Conservation (phyloP, 2,329 filamentous ascomycete species). For the Tolypocladium tropicale region DNA sequence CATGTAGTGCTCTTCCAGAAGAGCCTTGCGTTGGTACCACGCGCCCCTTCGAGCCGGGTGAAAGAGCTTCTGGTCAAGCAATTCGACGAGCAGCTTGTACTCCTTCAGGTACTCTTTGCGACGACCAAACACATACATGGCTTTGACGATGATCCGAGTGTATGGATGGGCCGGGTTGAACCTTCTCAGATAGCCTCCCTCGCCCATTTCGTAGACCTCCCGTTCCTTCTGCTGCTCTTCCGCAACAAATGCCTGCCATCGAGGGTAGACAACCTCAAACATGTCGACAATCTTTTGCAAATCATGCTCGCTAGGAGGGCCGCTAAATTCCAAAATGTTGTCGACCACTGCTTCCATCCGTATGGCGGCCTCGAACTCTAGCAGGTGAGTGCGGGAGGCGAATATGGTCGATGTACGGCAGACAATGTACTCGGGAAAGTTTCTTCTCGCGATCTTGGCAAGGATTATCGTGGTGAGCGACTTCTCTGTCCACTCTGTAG, state of each 20-base stretch:
- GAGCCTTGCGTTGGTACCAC: slow-evolving; percentile 93
- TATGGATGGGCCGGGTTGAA: slow-evolving; percentile 91
- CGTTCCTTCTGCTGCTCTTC: slow-evolving; percentile 75
- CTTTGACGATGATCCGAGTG: slow-evolving; percentile 86
- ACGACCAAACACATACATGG: slow-evolving; percentile 65
- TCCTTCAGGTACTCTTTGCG: slow-evolving; percentile 74
- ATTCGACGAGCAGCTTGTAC: slow-evolving; percentile 60
- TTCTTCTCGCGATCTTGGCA: slow-evolving; percentile 75
- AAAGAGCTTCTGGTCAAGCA: slow-evolving; percentile 74
- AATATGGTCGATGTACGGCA: slow-evolving; percentile 88
- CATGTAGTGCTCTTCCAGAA: slow-evolving; percentile 96
- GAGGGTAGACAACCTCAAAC: slow-evolving; percentile 64
- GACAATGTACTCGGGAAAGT: slow-evolving; percentile 85
- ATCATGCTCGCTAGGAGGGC: slow-evolving; percentile 53
- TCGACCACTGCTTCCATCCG: slow-evolving; percentile 76
- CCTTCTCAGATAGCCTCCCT: slow-evolving; percentile 79
- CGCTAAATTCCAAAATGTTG: slow-evolving; percentile 68
- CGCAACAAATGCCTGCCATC: slow-evolving; percentile 65
- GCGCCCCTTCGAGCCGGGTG: slow-evolving; percentile 74
- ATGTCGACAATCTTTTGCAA: slow-evolving; percentile 59
- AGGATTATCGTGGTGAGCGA: slow-evolving; percentile 91
- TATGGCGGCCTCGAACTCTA: slow-evolving; percentile 86
- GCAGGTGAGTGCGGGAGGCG: slow-evolving; percentile 56
- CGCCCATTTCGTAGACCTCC: slow-evolving; percentile 65
- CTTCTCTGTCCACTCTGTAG: slow-evolving; percentile 95